Base-by-base conservation (phyloP, 495 filamentous ascomycete species). In the Astrothelium subdiscretum region DNA sequence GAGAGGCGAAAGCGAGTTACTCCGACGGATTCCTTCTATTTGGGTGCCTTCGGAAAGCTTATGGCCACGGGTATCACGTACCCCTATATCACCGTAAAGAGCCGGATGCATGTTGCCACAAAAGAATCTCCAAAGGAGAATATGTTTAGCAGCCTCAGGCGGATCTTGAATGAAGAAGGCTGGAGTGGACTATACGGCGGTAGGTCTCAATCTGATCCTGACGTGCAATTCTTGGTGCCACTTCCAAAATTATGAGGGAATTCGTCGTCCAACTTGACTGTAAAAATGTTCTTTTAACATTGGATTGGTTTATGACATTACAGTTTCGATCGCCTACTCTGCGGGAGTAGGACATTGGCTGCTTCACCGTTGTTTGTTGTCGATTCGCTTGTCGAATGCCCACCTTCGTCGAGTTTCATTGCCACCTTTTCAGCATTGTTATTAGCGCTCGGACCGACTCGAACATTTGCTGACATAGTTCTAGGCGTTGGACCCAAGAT, bases 31-130 rank as follows among this genome's bases (percentile, higher is more conserved):
- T 91, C 88, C 2, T 99, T 99, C 70, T 83, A 94, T 63, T 76
- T 99, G 3, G 94, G 94, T 59, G 94, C 94, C 11, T 69, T 97
- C 8, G 94, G 95, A 65, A 99, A 99, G 79, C 79, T 99, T 59
- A 79, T 95, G 60, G 95, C 94, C 24, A 99, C 94, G 11, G 85
- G 79, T 27, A 87, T 97, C 65, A 99, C 94, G 13, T 99, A 99
- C 72, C 94, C 94, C 24, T 99, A 99, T 65, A 97, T 97, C 72
- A 97, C 94, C 0, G 85, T 99, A 60, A 99, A 99, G 83, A 92
- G 90, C 71, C 82, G 85, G 65, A 94, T 95, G 89, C 94, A 99
- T 75, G 89, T 99, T 44, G 91, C 90, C 24, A 83, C 79, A 67
- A 81, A 80, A 62, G 81, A 84, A 65, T 79, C 78, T 4, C 80